Conservation (phyloP, 129 eudicot genomes). For the Artemisia argyi region DNA sequence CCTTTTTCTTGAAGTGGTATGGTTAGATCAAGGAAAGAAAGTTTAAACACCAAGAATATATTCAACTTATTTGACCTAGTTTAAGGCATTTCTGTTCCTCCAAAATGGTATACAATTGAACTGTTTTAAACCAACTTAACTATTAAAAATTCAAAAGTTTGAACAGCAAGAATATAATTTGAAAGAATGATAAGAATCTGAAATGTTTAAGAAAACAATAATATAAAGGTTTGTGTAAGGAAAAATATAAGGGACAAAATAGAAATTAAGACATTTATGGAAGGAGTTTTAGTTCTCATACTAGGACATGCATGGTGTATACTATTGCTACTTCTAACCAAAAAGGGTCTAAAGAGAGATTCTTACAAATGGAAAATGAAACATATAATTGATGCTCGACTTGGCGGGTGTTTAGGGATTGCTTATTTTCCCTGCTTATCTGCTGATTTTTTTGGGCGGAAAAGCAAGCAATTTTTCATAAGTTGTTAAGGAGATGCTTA, state of each 20-base stretch:
- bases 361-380: background rate
- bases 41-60: too few species aligned
- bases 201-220: background rate
- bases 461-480: too few species aligned
- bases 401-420: too few species aligned
- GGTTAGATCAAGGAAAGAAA: too few species aligned
- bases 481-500: too few species aligned
- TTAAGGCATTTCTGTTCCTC: background rate
- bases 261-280: constrained; percentile 20
- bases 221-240: constrained; percentile 2
- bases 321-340: background rate
- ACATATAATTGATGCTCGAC: background rate
- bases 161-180: background rate
- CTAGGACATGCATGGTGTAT: background rate
- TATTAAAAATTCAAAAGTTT: background rate
- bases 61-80: background rate
- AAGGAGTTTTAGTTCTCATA: constrained; percentile 21
- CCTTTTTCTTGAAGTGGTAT: background rate
- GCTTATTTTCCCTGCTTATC: too few species aligned
- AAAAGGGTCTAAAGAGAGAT: background rate
- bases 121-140: background rate
- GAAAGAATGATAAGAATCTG: background rate
- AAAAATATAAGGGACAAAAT: background rate
- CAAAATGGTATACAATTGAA: background rate
- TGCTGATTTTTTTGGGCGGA: too few species aligned